Conservation (phyloP, 2,329 filamentous ascomycete genomes). For the Xylaria sp. region DNA sequence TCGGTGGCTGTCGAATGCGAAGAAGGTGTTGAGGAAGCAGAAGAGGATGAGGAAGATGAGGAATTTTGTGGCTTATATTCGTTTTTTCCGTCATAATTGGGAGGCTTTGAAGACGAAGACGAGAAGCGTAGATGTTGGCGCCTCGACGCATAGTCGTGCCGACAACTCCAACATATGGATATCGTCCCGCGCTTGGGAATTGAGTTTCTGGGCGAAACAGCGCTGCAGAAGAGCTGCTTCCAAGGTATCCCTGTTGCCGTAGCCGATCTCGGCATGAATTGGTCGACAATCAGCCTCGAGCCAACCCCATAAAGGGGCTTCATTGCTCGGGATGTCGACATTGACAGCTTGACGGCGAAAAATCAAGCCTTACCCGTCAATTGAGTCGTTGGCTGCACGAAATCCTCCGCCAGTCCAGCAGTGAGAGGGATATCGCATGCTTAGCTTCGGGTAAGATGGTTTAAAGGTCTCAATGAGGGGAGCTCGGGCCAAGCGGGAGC, state of each 20-base stretch:
- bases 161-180: slow-evolving; percentile 48
- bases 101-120: slow-evolving; percentile 49
- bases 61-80: slow-evolving; percentile 13
- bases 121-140: slow-evolving; percentile 43
- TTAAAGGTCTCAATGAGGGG: too few relatives aligned
- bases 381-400: slow-evolving; percentile 8
- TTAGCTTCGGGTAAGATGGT: slow-evolving; percentile 11
- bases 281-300: slow-evolving; percentile 46
- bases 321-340: slow-evolving; percentile 46
- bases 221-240: slow-evolving; percentile 41
- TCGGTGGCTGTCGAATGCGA: slow-evolving; percentile 15
- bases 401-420: background rate
- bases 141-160: slow-evolving; percentile 38
- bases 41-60: slow-evolving; percentile 11
- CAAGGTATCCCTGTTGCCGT: slow-evolving; percentile 12
- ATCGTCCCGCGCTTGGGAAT: slow-evolving; percentile 21
- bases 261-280: slow-evolving; percentile 43
- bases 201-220: slow-evolving; percentile 19
- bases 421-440: background rate
- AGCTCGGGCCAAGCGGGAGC: slow-evolving; percentile 27
- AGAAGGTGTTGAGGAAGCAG: slow-evolving; percentile 21
- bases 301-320: slow-evolving; percentile 45
- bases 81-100: slow-evolving; percentile 28
- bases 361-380: slow-evolving; percentile 13
- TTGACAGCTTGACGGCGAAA: slow-evolving; percentile 33